Conservation (phyloP, 352 stramenopile genomes). For the Thalassiosira tumida region DNA sequence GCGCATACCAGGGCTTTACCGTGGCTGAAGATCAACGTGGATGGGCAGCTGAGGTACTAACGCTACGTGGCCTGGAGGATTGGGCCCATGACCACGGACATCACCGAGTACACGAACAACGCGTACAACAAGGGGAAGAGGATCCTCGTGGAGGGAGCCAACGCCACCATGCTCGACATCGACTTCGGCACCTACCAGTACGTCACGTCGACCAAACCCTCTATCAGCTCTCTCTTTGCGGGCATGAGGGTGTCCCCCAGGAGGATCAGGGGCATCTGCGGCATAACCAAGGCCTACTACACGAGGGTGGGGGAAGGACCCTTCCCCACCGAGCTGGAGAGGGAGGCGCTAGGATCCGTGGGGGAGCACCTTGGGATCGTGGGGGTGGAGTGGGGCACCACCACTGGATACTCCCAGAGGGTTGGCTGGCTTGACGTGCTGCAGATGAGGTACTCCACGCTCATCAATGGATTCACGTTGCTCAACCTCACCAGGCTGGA, state of each 20-base stretch:
- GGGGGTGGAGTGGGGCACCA: conserved; percentile 98
- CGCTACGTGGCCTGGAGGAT: conserved; percentile 88
- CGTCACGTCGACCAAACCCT: conserved; percentile 98
- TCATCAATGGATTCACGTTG: conserved; percentile 94
- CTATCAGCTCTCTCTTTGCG: conserved; percentile 97
- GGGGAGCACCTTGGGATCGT: conserved; percentile 94
- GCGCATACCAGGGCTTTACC: conserved; percentile 92
- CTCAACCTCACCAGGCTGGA: conserved; percentile 99
- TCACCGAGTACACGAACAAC: conserved; percentile 97
- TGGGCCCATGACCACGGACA: conserved; percentile 93
- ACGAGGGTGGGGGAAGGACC: conserved; percentile 98
- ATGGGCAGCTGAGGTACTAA: conserved; percentile 89
- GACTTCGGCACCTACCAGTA: conserved; percentile 99
- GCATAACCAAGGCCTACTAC: conserved; percentile 99
- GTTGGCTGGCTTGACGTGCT: conserved; percentile 99
- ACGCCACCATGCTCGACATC: conserved; percentile 99
- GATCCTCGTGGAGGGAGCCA: conserved; percentile 98
- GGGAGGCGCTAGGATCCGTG: conserved; percentile 91
- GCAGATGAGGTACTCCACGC: conserved; percentile 90
- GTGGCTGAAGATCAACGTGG: conserved; percentile 91
- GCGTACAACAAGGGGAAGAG: conserved; percentile 96
- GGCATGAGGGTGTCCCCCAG: conserved; percentile 96
- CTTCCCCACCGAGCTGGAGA: conserved; percentile 97
- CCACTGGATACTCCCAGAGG: conserved; percentile 96
- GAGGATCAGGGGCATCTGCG: conserved; percentile 95